Conservation (phyloP, 768 basidiomycete species). For the Tylopilus felleus region DNA sequence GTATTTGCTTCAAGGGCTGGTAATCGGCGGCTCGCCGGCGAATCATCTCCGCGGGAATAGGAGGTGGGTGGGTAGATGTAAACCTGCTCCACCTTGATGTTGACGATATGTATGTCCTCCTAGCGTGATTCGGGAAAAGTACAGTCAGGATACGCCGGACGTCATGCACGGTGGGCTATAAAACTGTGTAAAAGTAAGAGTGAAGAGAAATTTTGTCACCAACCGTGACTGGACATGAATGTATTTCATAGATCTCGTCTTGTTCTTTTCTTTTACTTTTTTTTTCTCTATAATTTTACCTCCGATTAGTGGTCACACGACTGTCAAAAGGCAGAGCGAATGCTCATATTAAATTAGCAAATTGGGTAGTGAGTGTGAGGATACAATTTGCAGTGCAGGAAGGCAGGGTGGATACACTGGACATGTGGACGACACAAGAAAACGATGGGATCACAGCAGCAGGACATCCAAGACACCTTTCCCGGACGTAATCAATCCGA, state of each 20-base stretch:
- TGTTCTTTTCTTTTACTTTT: not conserved
- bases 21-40: conserved; percentile 7
- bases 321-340: not conserved
- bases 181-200: not conserved
- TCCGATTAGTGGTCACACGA: not conserved
- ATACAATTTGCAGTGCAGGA: conserved; percentile 19
- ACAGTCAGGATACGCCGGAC: not conserved
- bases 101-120: too few relatives aligned
- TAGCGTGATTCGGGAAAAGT: not conserved
- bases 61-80: not conserved
- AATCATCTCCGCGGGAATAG: conserved; percentile 13
- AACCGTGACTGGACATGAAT: not conserved
- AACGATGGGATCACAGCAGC: not conserved
- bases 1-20: conserved; percentile 26
- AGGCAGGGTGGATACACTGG: conserved; percentile 19
- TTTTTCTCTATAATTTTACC: not conserved
- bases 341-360: conserved; percentile 1
- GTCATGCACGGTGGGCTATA: not conserved
- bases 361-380: conserved; percentile 18
- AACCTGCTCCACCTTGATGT: not conserved
- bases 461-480: not conserved
- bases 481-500: not conserved
- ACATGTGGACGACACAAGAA: conserved; percentile 6
- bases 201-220: not conserved
- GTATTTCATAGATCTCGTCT: conserved; percentile 1